These are phyloP conservation scores for Fomitopsis palustris DNA, from an alignment of 1,284 basidiomycete genomes.

Conservation along the genomic window DNA sequence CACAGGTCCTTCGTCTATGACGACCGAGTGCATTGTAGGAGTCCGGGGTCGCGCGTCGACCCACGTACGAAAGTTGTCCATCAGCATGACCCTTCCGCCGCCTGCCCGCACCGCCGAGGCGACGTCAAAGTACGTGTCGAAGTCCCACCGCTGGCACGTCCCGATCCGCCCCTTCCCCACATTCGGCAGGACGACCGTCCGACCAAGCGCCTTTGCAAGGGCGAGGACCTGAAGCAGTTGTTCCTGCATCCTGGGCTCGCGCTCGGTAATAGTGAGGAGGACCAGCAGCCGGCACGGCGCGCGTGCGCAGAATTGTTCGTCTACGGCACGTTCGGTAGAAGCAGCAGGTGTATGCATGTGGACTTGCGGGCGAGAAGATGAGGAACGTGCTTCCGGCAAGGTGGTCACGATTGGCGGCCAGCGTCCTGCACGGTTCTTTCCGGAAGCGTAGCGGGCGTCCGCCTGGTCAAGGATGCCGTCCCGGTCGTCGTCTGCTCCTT, in stretches of 20 bases:
- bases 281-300: slow-evolving; percentile 41
- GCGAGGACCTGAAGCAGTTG: slow-evolving; percentile 42
- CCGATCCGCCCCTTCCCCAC: slow-evolving; percentile 47
- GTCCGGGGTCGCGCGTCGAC: slow-evolving; percentile 21
- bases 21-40: slow-evolving; percentile 24
- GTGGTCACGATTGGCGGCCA: slow-evolving; percentile 32
- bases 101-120: slow-evolving; percentile 18
- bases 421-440: neutral
- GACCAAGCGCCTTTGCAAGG: slow-evolving; percentile 39
- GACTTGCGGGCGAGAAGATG: neutral
- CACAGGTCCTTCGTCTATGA: slow-evolving; percentile 12
- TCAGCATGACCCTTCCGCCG: slow-evolving; percentile 21
- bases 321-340: slow-evolving; percentile 13
- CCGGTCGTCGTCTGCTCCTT: neutral
- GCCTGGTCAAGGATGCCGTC: neutral
- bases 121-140: slow-evolving; percentile 44
- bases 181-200: slow-evolving; percentile 50
- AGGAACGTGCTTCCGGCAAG: slow-evolving; percentile 24
- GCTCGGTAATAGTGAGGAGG: slow-evolving; percentile 43
- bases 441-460: neutral
- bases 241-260: slow-evolving; percentile 45
- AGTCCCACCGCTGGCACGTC: slow-evolving; percentile 40
- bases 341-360: slow-evolving; percentile 1
- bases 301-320: slow-evolving; percentile 20
- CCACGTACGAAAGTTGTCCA: slow-evolving; percentile 37